Conservation (phyloP, 2,329 filamentous ascomycete species). For the Penicillium hordei region DNA sequence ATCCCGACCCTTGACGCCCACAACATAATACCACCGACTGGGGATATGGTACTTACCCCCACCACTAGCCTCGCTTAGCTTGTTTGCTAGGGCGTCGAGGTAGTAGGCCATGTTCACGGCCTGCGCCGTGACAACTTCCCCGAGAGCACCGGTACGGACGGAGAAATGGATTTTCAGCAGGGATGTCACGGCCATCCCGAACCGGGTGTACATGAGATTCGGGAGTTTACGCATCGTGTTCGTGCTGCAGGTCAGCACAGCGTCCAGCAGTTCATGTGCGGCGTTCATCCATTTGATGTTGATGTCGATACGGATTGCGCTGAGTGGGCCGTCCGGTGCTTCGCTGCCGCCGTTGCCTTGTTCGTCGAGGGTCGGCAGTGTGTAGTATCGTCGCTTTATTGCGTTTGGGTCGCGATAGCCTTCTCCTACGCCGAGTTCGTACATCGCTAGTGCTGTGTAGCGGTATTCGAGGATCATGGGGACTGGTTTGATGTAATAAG, state of each 20-base stretch:
- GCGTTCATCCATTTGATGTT: constrained; percentile 41
- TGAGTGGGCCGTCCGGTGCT: constrained; percentile 21
- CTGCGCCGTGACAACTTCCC: constrained; percentile 33
- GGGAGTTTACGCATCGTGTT: constrained; percentile 37
- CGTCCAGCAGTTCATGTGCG: constrained; percentile 35
- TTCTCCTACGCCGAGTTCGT: constrained; percentile 37
- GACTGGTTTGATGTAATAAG: constrained; percentile 11
- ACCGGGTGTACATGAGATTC: constrained; percentile 36
- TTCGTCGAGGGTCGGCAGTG: constrained; percentile 30
- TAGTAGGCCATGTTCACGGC: constrained; percentile 35
- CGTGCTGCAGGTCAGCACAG: constrained; percentile 33
- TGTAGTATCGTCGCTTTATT: constrained; percentile 35
- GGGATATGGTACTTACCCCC: constrained; percentile 37
- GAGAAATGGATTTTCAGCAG: constrained; percentile 39
- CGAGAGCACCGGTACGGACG: constrained; percentile 31
- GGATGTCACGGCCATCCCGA: constrained; percentile 34
- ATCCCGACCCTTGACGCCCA: constrained; percentile 33
- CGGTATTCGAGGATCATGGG: constrained; percentile 35
- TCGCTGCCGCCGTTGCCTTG: constrained; percentile 11
- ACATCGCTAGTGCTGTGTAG: constrained; percentile 33
- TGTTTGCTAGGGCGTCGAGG: constrained; percentile 31
- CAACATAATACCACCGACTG: constrained; percentile 34
- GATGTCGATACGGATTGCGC: constrained; percentile 38
- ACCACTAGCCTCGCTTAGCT: constrained; percentile 36
- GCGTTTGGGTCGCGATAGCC: constrained; percentile 39